Base-by-base conservation (phyloP, 2,329 filamentous ascomycete species). In the Cladosporium sp. region DNA sequence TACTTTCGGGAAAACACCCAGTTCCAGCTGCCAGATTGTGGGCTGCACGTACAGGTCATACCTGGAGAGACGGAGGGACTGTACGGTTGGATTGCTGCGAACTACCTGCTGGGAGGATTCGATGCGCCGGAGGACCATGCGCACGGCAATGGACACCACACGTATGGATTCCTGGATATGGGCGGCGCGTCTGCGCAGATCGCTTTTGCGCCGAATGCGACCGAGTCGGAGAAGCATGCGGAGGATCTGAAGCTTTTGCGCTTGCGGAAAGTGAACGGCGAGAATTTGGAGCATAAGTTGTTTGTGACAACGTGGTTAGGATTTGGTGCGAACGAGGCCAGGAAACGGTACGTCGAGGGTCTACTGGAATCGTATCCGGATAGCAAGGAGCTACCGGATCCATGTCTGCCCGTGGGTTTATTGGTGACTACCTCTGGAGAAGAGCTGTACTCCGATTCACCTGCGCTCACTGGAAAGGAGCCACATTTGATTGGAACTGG, bases 151-250 rank as follows among this genome's bases (percentile, higher is more conserved):
- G 87, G 86, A 30, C 95, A 98, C 76, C 91, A 93, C 74, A 99
- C 95, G 0, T 99, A 98, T 78, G 95, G 95, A 0, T 99, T 99
- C 74, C 82, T 99, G 68, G 95, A 99, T 76, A 99, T 99, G 96
- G 95, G 95, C 59, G 95, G 95, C 61, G 95, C 95, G 30, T 98
- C 94, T 0, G 94, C 95, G 18, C 95, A 99, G 80, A 98, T 99
- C 74, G 95, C 96, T 0, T 99, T 99, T 78, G 94, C 93, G 1
- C 95, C 95, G 1, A 99, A 99, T 78, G 81, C 86, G 4, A 98
- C 95, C 1, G 95, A 99, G 77, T 89, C 93, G 1, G 86, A 89
- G 74, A 95, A 93, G 75, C 96, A 99, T 77, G 90, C 92, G 0
- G 86, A 97, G 68, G 93, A 98, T 75, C 81, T 99, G 65, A 97